These are phyloP conservation scores for Kwoniella shivajii DNA, from an alignment of 1,284 basidiomycete genomes.

Conservation along the genomic window DNA sequence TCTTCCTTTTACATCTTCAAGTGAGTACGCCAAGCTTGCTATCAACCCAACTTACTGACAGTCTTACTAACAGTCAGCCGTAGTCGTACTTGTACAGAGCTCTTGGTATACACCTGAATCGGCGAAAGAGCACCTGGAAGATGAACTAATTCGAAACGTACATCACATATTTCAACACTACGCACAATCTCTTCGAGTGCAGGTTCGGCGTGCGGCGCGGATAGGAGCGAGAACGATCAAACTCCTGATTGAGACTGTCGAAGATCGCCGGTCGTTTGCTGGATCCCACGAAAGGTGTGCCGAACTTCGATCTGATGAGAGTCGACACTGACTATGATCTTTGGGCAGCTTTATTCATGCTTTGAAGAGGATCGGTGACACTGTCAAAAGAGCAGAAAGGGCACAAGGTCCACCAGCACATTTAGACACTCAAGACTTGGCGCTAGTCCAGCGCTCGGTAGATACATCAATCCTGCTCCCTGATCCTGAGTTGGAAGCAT, in stretches of 20 bases:
- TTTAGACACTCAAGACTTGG: background rate
- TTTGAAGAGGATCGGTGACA: background rate
- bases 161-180: background rate
- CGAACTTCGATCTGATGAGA: background rate
- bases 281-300: conserved; percentile 2
- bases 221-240: conserved; percentile 1
- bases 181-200: background rate
- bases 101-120: background rate
- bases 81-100: background rate
- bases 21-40: background rate
- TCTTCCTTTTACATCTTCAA: background rate
- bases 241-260: background rate
- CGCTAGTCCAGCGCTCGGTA: background rate
- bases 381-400: background rate
- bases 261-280: conserved; percentile 1
- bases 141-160: background rate
- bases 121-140: background rate
- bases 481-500: conserved; percentile 1
- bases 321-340: background rate
- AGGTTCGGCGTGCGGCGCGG: background rate
- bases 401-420: background rate
- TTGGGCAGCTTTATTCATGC: background rate
- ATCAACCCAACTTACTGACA: background rate
- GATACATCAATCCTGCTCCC: background rate
- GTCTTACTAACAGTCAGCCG: background rate